Evolutionary conservation across 2,329 filamentous ascomycete species (phyloP).

Genomic region (Colletotrichum kahawae): DNA sequence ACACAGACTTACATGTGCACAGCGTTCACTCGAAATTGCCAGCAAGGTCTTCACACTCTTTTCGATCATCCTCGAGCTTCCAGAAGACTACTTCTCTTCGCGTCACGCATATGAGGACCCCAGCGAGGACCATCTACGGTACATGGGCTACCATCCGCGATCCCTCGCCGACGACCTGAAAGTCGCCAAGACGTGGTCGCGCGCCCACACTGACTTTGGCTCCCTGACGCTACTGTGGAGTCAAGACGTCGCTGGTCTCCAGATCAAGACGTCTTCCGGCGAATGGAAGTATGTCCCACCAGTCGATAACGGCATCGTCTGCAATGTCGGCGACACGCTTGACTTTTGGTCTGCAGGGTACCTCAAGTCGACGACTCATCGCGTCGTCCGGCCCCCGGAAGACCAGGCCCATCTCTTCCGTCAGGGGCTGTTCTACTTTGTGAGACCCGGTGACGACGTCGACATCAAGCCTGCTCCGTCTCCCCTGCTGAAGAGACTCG

Average conservation of each 20-base stretch:
- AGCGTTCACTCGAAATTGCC: conserved; percentile 34
- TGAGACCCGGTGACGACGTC: conserved; percentile 35
- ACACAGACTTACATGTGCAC: conserved; percentile 35
- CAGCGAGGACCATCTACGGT: conserved; percentile 60
- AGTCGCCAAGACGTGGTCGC: conserved; percentile 29
- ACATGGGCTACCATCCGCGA: conserved; percentile 58
- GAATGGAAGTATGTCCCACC: conserved; percentile 50
- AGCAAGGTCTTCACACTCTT: conserved; percentile 31
- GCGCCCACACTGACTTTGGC: conserved; percentile 56
- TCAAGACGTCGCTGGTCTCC: conserved; percentile 57
- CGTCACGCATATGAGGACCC: conserved; percentile 56
- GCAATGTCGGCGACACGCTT: conserved; percentile 42
- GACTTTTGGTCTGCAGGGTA: conserved; percentile 34
- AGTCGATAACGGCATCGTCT: conserved; percentile 48
- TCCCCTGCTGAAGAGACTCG: conserved; percentile 31
- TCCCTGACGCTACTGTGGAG: conserved; percentile 58
- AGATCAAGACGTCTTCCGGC: conserved; percentile 44
- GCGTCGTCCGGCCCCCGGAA: conserved; percentile 37
- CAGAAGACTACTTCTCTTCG: conserved; percentile 55
- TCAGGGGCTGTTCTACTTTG: conserved; percentile 41
- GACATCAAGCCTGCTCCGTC: conserved; percentile 34
- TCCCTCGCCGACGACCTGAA: conserved; percentile 41
- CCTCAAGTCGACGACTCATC: conserved; percentile 38
- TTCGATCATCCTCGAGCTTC: conserved; percentile 58
- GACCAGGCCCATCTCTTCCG: conserved; percentile 36